Conservation (phyloP, 176 grass and related monocot genomes). For the Eremochloa ophiuroides region DNA sequence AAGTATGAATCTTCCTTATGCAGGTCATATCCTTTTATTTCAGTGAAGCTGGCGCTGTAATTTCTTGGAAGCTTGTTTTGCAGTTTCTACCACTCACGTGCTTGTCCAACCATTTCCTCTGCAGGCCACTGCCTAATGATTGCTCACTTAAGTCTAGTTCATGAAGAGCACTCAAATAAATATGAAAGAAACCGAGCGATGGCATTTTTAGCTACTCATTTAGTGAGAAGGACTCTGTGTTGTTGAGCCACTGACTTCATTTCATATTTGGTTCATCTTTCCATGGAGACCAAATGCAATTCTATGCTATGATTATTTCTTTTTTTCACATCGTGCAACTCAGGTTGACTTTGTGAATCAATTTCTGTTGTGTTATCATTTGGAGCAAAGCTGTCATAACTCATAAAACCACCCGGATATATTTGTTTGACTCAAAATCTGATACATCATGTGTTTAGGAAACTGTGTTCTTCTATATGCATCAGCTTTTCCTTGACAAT, state of each 20-base stretch:
- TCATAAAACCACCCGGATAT: background rate
- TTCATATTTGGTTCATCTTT: background rate
- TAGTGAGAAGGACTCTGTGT: background rate
- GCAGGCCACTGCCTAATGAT: background rate
- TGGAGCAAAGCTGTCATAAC: background rate
- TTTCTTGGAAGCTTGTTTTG: background rate
- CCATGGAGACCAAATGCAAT: background rate
- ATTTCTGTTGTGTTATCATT: background rate
- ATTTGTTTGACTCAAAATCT: background rate
- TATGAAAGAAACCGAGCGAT: background rate
- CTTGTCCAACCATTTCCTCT: background rate
- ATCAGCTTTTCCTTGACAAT: slow-evolving; percentile 53
- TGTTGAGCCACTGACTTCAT: background rate
- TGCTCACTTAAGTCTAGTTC: background rate
- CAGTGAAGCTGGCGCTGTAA: background rate
- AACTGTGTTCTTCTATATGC: slow-evolving; percentile 3
- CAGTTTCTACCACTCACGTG: background rate
- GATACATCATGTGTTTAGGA: background rate
- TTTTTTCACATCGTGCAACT: background rate
- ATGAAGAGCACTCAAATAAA: background rate
- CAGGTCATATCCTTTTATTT: slow-evolving; percentile 95
- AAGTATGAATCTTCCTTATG: background rate
- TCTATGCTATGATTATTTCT: background rate
- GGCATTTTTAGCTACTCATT: background rate
- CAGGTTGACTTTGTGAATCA: background rate